Evolutionary conservation across 768 basidiomycete genomes (phyloP), one percentile per base, ranked within the genome.

Genomic region (Sporobolomyces phaffii): DNA sequence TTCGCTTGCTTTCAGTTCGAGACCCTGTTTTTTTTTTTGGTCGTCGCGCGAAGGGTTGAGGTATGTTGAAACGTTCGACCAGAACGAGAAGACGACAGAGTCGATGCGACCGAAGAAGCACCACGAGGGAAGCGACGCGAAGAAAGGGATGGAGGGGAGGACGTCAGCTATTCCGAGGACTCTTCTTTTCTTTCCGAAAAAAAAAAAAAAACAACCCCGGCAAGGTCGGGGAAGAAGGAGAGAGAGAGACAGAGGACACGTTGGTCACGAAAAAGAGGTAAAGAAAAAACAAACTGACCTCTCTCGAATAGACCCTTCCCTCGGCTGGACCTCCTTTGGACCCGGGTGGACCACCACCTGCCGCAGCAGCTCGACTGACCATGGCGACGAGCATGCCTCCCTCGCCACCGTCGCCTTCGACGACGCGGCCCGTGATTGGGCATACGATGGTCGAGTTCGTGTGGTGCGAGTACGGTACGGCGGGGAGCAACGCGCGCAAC

Each of bases 391-490:
- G 29, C 65, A 60, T 60, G 3, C 70, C 70, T 2, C 65, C 65
- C 45, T 72, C 70, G 24, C 65, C 70, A 2, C 65, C 70, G 76
- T 91, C 86, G 70, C 86, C 92, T 73, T 96, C 89, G 87, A 98
- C 94, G 62, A 98, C 92, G 76, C 87, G 86, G 29, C 94, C 92
- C 69, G 84, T 91, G 74, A 97, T 83, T 58, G 85, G 79, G 76
- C 96, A 98, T 20, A 98, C 93, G 60, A 99, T 90, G 0, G 90
- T 94, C 26, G 91, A 94, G 75, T 94, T 97, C 44, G 87, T 86
- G 76, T 98, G 92, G 79, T 98, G 93, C 72, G 89, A 90, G 75
- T 84, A 86, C 1, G 96, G 93, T 0, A 97, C 91, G 70, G 91
- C 89, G 62, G 82, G 81, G 15, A 89, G 90, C 11, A 99, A 83